Conservation (phyloP, 2,329 filamentous ascomycete species). For the Bipolaris gigantea region DNA sequence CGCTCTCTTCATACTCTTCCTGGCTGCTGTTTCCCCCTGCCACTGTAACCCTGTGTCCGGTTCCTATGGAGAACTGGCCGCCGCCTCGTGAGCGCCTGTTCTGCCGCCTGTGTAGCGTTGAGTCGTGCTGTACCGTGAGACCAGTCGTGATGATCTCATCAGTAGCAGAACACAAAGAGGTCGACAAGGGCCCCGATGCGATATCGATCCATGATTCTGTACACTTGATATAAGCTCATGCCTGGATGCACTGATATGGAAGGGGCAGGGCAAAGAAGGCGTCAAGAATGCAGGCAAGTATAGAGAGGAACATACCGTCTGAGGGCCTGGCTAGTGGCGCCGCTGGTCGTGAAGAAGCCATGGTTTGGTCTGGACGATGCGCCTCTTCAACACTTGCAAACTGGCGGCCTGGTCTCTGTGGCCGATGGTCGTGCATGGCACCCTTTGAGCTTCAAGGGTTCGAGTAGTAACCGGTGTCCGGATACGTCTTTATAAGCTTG, state of each 20-base stretch:
- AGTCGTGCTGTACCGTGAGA: slow-evolving; percentile 70
- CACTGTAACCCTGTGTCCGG: slow-evolving; percentile 48
- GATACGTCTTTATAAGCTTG: slow-evolving; percentile 3
- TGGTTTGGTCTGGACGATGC: slow-evolving; percentile 19
- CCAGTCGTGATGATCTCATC: slow-evolving; percentile 93
- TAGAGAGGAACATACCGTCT: slow-evolving; percentile 26
- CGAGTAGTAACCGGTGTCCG: not conserved
- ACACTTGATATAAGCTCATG: slow-evolving; percentile 18
- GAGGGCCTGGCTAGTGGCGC: slow-evolving; percentile 29
- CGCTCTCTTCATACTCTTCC: slow-evolving; percentile 92
- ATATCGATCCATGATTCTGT: slow-evolving; percentile 97
- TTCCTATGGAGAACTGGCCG: slow-evolving; percentile 39
- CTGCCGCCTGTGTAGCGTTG: slow-evolving; percentile 63
- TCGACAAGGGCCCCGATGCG: slow-evolving; percentile 88
- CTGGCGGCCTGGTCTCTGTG: slow-evolving; percentile 27
- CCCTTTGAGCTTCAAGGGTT: not conserved
- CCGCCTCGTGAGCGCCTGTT: slow-evolving; percentile 46
- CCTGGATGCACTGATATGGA: not conserved
- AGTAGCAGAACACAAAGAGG: slow-evolving; percentile 79
- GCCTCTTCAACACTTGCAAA: slow-evolving; percentile 20
- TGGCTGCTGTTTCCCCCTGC: slow-evolving; percentile 74
- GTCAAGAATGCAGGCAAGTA: not conserved
- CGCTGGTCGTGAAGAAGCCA: slow-evolving; percentile 26
- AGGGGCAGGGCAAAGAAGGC: not conserved
- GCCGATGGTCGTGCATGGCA: slow-evolving; percentile 35